phyloP scores from a whole-genome alignment of 768 basidiomycete genomes.

The Pleurotus eryngii region DNA sequence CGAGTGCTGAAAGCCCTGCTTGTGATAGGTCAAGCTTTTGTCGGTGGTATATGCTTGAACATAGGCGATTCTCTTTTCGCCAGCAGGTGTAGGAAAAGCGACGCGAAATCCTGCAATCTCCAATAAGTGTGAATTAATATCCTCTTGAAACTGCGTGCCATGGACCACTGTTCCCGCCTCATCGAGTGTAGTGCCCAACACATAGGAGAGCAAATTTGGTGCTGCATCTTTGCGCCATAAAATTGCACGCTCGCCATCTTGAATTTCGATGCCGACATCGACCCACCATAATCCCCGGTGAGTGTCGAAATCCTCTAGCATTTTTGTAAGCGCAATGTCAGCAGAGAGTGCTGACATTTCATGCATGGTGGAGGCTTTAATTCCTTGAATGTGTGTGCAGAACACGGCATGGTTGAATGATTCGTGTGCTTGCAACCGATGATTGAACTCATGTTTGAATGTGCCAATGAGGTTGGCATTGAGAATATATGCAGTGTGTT shows the following conservation, averaged over 20 bases:
- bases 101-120: not conserved
- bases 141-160: not conserved
- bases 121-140: not conserved
- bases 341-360: not conserved
- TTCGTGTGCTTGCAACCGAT: not conserved
- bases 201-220: not conserved
- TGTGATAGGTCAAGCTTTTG: not conserved
- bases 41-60: not conserved
- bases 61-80: not conserved
- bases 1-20: not conserved
- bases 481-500: not conserved
- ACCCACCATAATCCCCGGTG: not conserved
- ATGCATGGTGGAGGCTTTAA: not conserved
- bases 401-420: not conserved
- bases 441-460: not conserved
- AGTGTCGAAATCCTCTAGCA: not conserved
- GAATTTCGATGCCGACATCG: constrained; percentile 1
- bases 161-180: not conserved
- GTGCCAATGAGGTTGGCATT: not conserved
- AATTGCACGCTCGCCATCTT: not conserved
- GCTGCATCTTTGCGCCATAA: not conserved
- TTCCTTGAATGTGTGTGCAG: not conserved
- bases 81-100: not conserved
- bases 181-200: not conserved
- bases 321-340: not conserved